Base-by-base conservation (phyloP, 148 eudicot species). In the Amaranthus palmeri region DNA sequence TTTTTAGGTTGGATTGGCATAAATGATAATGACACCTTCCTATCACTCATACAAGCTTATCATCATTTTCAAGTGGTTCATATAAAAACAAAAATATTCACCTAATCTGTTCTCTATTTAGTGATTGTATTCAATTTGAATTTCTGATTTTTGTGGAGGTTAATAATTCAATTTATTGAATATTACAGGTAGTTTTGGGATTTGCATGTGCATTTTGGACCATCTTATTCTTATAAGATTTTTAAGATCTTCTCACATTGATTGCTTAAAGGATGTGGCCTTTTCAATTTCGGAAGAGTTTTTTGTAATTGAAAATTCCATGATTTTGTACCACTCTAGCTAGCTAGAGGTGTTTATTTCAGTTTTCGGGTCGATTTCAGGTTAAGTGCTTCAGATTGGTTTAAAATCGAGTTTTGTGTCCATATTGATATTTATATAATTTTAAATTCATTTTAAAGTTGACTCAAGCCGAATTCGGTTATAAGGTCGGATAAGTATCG, bases 11-110 rank as follows among this genome's bases (percentile, higher is more conserved):
- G 40, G 60, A 56, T n/a, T 61, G 15, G 46, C 44, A 40, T 43
- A n/a, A 54, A 53, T 73, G 76, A 73, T 65, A 73, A 54, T 36
- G 70, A 73, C 76, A 54, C 36, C 4, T 14, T 54, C 70, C 6
- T 73, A 73, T 73, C 76, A 73, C 17, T 73, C 47, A 52, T 14
- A 6, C 7, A 55, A n/a, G 59, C 25, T 55, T 73, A 73, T 73
- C 76, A 73, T 25, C 15, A 25, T 25, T 4, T 5, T 55, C 59
- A 55, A 14, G 59, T 55, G 59, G 59, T 55, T 25, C 59, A 55
- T 14, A 14, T 14, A 5, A 9, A 55, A 17, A 55, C 8, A 55
- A 55, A 5, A n/a, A 55, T 55, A 14, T 25, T 55, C 59, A 55
- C 59, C 59, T 55, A 55, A 55, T 14, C 6, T 17, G 7, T 55